Evolutionary conservation across 352 stramenopile genomes (phyloP), one percentile per base, ranked within the genome.

Genomic region (Globisporangium okanoganense): DNA sequence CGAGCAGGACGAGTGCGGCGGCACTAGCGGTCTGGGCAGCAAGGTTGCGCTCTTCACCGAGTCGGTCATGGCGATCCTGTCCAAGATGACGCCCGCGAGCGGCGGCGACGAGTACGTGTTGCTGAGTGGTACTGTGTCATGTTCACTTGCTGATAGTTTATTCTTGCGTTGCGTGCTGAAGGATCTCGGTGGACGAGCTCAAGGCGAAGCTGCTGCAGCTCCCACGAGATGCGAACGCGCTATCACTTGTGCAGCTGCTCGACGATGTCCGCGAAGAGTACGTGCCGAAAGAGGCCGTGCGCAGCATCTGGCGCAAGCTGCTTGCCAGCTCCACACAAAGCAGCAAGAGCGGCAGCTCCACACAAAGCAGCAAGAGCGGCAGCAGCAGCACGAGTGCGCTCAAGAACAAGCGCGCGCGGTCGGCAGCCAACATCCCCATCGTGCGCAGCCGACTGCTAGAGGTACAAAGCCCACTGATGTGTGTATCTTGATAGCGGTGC

Each of bases 301-400:
- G 80, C 18, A 72, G 70, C 25, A 78, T 88, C 48, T 88, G 78
- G 76, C 73, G 63, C 43, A 79, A 79, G 50, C 65, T 86, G 50
- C 56, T 38, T 13, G 49, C 20, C 29, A 67, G 44, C 13, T 25
- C 33, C 1, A 12, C 47, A 9, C 31, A 35, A 22, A 2, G 6
- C n/a, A 5, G 12, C 48, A n/a, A 9, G 13, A 24, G 20, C 10
- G 31, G 6, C 3, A 51, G 45, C 24, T n/a, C n/a, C n/a, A n/a
- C n/a, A 6, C 29, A 33, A 20, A 5, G 10, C 18, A 4, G 10
- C 48, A 18, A 7, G 12, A 22, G n/a, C 6, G 25, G 18, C 20
- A 50, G n/a, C 10, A 50, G 6, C 3, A 51, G 45, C 24, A 51
- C 8, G 43, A 64, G 20, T 31, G 20, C 27, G 16, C 50, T 58